phyloP scores from a whole-genome alignment of 495 filamentous ascomycete genomes.

The Neurospora cerealis region DNA sequence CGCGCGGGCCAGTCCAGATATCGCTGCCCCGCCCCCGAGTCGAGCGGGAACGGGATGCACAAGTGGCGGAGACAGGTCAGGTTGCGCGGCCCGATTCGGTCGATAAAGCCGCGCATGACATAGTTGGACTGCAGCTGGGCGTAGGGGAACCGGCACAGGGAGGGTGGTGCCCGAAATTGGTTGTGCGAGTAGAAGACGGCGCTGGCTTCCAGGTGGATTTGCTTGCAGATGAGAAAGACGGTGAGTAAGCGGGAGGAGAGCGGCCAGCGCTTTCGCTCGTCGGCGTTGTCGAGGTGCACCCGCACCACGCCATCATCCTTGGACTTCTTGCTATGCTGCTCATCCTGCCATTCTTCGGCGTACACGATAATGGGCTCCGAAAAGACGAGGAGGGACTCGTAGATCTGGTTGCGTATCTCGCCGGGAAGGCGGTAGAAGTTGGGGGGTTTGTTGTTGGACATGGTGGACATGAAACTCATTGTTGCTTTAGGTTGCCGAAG shows the following conservation, averaged over 20 bases:
- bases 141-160: neutral
- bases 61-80: slow-evolving; percentile 1
- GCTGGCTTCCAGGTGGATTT: slow-evolving; percentile 6
- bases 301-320: neutral
- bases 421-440: slow-evolving; percentile 6
- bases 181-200: slow-evolving; percentile 10
- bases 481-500: neutral
- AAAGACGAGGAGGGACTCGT: slow-evolving; percentile 5
- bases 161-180: slow-evolving; percentile 1
- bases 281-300: neutral
- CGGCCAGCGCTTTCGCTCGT: neutral
- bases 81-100: slow-evolving; percentile 8
- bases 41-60: slow-evolving; percentile 4
- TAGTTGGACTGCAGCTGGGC: slow-evolving; percentile 9
- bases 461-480: neutral
- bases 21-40: neutral
- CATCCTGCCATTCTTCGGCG: neutral
- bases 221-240: slow-evolving; percentile 5
- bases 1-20: neutral
- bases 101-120: slow-evolving; percentile 10
- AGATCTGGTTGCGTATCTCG: slow-evolving; percentile 15
- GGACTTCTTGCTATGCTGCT: neutral
- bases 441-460: neutral
- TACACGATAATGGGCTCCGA: slow-evolving; percentile 1
- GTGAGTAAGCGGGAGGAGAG: slow-evolving; percentile 2